phyloP scores from a whole-genome alignment of 306 rosid species.

The Quercus wislizeni region DNA sequence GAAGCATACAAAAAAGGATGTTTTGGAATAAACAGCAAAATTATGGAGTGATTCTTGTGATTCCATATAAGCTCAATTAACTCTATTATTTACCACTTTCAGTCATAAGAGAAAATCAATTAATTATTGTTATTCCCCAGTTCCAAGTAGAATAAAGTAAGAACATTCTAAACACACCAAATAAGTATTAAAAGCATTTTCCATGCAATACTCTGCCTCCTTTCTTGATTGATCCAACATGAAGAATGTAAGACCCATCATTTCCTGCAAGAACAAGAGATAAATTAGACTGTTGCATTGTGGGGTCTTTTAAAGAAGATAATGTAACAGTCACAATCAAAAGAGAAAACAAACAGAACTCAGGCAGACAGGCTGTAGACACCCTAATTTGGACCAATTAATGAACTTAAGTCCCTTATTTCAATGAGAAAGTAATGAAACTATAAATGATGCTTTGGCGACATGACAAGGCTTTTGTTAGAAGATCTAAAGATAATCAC shows the following conservation, averaged over 20 bases:
- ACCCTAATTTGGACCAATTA: too few relatives aligned
- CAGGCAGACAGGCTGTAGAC: neutral
- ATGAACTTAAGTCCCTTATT: too few relatives aligned
- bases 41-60: neutral
- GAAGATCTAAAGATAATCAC: neutral
- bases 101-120: neutral
- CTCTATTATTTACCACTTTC: neutral
- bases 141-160: neutral
- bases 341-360: constrained; percentile 1
- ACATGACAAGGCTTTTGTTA: too few relatives aligned
- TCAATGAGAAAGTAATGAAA: too few relatives aligned
- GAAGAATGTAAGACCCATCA: constrained; percentile 95
- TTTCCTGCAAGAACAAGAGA: constrained; percentile 65
- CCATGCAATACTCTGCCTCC: constrained; percentile 99
- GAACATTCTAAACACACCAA: constrained; percentile 55
- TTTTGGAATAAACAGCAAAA: neutral
- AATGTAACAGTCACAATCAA: neutral
- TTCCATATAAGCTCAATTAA: neutral
- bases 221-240: constrained; percentile 91
- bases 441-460: too few relatives aligned
- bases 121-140: neutral
- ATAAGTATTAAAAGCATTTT: constrained; percentile 89
- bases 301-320: constrained; percentile 13
- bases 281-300: constrained; percentile 11
- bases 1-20: neutral